Conservation (phyloP, 2,329 filamentous ascomycete species). For the Cytospora schulzeri region DNA sequence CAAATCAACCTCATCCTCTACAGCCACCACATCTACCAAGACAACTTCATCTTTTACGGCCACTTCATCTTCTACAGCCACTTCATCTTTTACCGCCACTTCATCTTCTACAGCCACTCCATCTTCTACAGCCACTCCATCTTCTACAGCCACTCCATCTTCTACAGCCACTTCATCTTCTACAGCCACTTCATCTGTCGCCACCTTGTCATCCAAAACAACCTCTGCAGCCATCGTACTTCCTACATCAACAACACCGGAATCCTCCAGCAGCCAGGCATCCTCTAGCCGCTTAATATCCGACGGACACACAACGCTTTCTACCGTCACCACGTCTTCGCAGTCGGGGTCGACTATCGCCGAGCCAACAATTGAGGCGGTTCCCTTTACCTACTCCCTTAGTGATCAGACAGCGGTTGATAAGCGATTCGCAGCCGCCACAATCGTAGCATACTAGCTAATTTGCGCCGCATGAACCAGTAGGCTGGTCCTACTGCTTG, state of each 20-base stretch:
- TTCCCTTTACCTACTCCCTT: slow-evolving; percentile 5
- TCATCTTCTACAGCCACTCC: too few relatives aligned
- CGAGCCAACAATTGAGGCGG: slow-evolving; percentile 1
- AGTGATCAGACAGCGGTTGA: neutral
- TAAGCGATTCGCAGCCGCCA: slow-evolving; percentile 1
- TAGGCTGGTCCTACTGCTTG: too few relatives aligned
- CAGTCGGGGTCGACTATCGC: neutral
- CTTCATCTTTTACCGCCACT: too few relatives aligned
- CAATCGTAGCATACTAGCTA: neutral
- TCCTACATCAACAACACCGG: neutral
- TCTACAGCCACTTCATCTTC: too few relatives aligned
- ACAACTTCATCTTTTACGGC: neutral
- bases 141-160: too few relatives aligned
- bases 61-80: too few relatives aligned
- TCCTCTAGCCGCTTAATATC: neutral
- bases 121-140: too few relatives aligned
- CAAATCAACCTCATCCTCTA: neutral
- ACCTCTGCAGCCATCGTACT: neutral
- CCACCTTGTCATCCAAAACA: neutral
- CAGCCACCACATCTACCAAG: neutral
- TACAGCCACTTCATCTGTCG: too few relatives aligned
- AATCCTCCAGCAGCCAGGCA: neutral
- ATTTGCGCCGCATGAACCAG: too few relatives aligned
- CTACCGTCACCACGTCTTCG: slow-evolving; percentile 1
- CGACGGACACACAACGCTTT: neutral